Percentiles rank a stretch among this genome's conserved stretches.
These are phyloP conservation scores for Lactarius akahatsu DNA, from an alignment of 768 basidiomycete genomes.

Conservation along the genomic window DNA sequence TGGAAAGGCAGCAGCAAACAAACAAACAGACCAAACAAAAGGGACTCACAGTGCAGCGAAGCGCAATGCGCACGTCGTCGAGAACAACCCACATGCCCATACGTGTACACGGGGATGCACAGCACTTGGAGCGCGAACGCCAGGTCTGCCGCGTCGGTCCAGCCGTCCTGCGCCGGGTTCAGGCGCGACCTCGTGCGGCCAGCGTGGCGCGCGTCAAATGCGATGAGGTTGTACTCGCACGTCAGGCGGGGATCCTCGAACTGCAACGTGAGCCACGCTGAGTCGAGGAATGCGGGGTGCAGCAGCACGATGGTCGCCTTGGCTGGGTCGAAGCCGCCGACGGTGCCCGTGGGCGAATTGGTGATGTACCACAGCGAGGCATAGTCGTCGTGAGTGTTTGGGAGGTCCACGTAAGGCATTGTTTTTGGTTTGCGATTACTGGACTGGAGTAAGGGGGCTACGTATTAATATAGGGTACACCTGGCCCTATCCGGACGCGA, in stretches of 20 bases:
- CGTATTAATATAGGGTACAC: not conserved
- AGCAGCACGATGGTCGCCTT: constrained; percentile 34
- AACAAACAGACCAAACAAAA: not conserved
- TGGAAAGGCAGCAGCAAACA: not conserved
- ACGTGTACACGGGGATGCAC: constrained; percentile 32
- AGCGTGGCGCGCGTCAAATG: constrained; percentile 32
- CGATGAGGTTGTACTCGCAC: constrained; percentile 32
- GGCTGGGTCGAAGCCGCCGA: constrained; percentile 30
- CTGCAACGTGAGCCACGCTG: constrained; percentile 32
- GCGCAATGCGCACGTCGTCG: constrained; percentile 32
- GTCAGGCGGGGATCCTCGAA: constrained; percentile 34
- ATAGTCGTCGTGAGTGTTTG: constrained; percentile 25
- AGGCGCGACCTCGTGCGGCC: constrained; percentile 28
- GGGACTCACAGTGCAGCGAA: constrained; percentile 30
- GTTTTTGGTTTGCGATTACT: not conserved
- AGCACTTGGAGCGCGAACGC: constrained; percentile 31
- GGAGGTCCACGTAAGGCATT: constrained; percentile 31
- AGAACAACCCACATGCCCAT: constrained; percentile 33
- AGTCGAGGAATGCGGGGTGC: constrained; percentile 33
- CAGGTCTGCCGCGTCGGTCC: constrained; percentile 35
- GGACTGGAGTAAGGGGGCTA: not conserved
- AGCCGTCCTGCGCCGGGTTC: constrained; percentile 31
- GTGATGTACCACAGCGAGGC: constrained; percentile 35
- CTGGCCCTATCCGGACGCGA: not conserved
- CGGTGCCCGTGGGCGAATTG: constrained; percentile 31